A percentile compares a stretch with the other conserved stretches of the same genome.
Evolutionary conservation across 2,329 filamentous ascomycete species (phyloP).

Genomic region (Tolypocladium amazonense): DNA sequence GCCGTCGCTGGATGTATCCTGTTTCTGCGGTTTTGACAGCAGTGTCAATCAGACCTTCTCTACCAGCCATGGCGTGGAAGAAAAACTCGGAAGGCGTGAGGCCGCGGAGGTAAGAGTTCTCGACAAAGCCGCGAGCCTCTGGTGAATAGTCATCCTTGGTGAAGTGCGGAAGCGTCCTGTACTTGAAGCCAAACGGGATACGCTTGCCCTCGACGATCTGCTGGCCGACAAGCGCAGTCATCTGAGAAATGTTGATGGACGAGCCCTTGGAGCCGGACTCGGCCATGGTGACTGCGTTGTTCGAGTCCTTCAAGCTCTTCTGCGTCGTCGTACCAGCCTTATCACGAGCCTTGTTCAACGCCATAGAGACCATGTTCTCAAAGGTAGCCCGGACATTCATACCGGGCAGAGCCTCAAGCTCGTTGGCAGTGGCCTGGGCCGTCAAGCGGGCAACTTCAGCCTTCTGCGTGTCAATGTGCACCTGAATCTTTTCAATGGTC

Average conservation of each 20-base stretch:
- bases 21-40: conserved; percentile 99
- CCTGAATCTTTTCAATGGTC: conserved; percentile 78
- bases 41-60: conserved; percentile 98
- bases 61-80: conserved; percentile 99
- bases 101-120: conserved; percentile 96
- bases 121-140: conserved; percentile 92
- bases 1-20: conserved; percentile 95
- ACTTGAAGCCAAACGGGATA: conserved; percentile 98
- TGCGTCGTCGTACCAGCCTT: conserved; percentile 88
- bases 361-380: conserved; percentile 91
- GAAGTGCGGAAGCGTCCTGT: conserved; percentile 92
- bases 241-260: conserved; percentile 98
- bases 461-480: conserved; percentile 74
- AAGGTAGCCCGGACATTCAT: conserved; percentile 99
- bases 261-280: conserved; percentile 96
- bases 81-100: conserved; percentile 95
- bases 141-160: conserved; percentile 99
- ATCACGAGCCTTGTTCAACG: conserved; percentile 90
- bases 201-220: conserved; percentile 98
- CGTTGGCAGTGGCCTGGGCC: conserved; percentile 68
- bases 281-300: conserved; percentile 96
- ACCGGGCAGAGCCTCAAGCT: conserved; percentile 85
- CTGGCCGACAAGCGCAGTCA: conserved; percentile 96
- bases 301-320: conserved; percentile 85
- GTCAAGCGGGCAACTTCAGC: conserved; percentile 68